A percentile compares a stretch with the other conserved stretches of the same genome.
Conservation (phyloP, 768 basidiomycete genomes). For the Megacollybia marginata region DNA sequence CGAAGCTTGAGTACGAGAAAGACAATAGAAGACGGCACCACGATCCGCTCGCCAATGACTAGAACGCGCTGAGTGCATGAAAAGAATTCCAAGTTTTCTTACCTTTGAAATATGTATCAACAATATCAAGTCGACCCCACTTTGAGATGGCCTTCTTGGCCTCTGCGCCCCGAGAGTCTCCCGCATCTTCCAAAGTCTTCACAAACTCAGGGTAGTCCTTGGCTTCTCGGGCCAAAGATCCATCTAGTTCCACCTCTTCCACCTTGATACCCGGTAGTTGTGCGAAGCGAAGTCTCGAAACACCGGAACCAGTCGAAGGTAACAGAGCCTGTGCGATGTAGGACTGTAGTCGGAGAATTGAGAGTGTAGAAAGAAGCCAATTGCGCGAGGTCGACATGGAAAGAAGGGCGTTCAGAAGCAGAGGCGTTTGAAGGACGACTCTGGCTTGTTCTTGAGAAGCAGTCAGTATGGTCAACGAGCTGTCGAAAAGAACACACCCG, state of each 20-base stretch:
- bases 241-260: constrained; percentile 33
- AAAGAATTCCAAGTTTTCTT: constrained; percentile 6
- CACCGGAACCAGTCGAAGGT: constrained; percentile 28
- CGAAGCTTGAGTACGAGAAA: constrained; percentile 81
- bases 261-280: constrained; percentile 73
- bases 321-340: constrained; percentile 78
- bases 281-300: constrained; percentile 38
- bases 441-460: constrained; percentile 55
- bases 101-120: constrained; percentile 86
- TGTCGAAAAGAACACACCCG: constrained; percentile 41
- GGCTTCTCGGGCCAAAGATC: constrained; percentile 22
- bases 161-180: constrained; percentile 40
- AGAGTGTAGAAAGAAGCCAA: constrained; percentile 79
- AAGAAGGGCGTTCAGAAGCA: constrained; percentile 71
- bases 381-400: constrained; percentile 79
- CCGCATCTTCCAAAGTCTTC: constrained; percentile 39
- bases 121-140: constrained; percentile 74
- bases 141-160: constrained; percentile 58
- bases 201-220: constrained; percentile 40
- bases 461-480: background rate
- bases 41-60: constrained; percentile 88
- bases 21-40: constrained; percentile 86
- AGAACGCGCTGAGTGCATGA: background rate
- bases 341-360: constrained; percentile 76
- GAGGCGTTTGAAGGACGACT: constrained; percentile 65